Conservation (phyloP, 2,329 filamentous ascomycete species). For the Niveomyces coronatus region DNA sequence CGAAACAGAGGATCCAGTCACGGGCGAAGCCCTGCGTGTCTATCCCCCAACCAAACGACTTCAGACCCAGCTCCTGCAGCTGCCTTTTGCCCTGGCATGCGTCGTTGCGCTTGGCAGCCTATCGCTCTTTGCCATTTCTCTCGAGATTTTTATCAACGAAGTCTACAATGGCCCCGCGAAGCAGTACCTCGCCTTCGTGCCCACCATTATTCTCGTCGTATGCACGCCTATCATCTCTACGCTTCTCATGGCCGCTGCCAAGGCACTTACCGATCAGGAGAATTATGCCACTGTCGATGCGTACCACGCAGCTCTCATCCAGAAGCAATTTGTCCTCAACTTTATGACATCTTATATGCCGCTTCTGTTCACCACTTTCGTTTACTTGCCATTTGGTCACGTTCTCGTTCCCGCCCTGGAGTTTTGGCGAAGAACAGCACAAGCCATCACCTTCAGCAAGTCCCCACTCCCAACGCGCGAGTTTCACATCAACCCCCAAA, state of each 20-base stretch:
- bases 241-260: slow-evolving; percentile 66
- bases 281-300: slow-evolving; percentile 84
- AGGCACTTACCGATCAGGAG: slow-evolving; percentile 68
- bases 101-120: slow-evolving; percentile 64
- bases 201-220: slow-evolving; percentile 76
- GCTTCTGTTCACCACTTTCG: slow-evolving; percentile 84
- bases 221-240: slow-evolving; percentile 69
- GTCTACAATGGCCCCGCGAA: slow-evolving; percentile 87
- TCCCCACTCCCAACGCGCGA: slow-evolving; percentile 54
- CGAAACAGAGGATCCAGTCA: slow-evolving; percentile 67
- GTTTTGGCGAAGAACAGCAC: slow-evolving; percentile 65
- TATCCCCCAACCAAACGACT: slow-evolving; percentile 71
- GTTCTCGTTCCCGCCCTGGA: slow-evolving; percentile 78
- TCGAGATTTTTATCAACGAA: slow-evolving; percentile 93
- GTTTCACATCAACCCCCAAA: slow-evolving; percentile 74
- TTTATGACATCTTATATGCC: slow-evolving; percentile 94
- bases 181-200: slow-evolving; percentile 71
- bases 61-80: slow-evolving; percentile 64
- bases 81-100: slow-evolving; percentile 75
- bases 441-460: slow-evolving; percentile 64
- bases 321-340: slow-evolving; percentile 92
- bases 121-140: slow-evolving; percentile 78
- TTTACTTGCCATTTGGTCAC: slow-evolving; percentile 86
- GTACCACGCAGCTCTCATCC: slow-evolving; percentile 73
- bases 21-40: slow-evolving; percentile 64